Evolutionary conservation across 768 basidiomycete genomes (phyloP), one percentile per base, ranked within the genome.

Genomic region (Xanthoconium stramineum): DNA sequence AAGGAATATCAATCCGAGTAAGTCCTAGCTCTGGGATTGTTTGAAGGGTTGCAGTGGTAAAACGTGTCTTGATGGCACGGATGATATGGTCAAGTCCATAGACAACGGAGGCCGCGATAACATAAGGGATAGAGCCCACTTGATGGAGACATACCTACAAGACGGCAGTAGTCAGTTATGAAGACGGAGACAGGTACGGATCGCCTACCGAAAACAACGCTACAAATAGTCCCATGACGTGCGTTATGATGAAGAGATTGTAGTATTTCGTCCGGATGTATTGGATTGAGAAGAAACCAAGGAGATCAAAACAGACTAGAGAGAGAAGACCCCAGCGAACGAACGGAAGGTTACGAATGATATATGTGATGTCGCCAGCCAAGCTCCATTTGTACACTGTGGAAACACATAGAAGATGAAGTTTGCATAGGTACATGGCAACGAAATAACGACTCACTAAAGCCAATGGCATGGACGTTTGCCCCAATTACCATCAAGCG

Each of bases 41-140:
- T 9, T 75, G 77, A 58, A 94, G 72, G 24, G 72, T 78, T 7
- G 91, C 91, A 0, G 71, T 78, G 6, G 75, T 67, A 50, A 84
- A 59, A 24, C 85, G 84, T 3, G 89, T 87, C 68, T 88, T 92
- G 67, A 81, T 36, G 14, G 79, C 24, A 17, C 90, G 85, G 28
- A 80, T 47, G 58, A 87, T 36, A 36, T 82, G 76, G 65, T 93
- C 91, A 44, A 87, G 58, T 4, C 67, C 76, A 68, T 84, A 86
- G 50, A 86, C 55, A 35, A 54, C 76, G 14, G 78, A 66, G 11
- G 76, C 78, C 17, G 80, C 78, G 11, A 82, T 55, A 36, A 85
- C 74, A 68, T 82, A 91, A 0, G 83, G 84, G 1, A 81, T 56
- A 14, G 81, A 78, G 6, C 65, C 60, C 0, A 69, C 68, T 37